These are phyloP conservation scores for Cryptococcus deneoformans DNA, from an alignment of 1,284 basidiomycete genomes.

Conservation along the genomic window DNA sequence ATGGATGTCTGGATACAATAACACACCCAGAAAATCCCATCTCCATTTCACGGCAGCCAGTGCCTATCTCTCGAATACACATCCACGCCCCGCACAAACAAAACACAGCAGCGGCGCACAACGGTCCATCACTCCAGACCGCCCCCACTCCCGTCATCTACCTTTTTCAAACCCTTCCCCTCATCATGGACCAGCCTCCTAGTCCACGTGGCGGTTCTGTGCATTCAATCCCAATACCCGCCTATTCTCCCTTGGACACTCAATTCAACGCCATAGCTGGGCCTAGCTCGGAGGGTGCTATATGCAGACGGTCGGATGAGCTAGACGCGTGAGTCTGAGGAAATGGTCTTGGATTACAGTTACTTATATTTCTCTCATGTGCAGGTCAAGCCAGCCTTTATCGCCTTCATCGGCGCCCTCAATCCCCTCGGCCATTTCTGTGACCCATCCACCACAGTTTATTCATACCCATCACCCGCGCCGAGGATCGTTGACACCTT, in stretches of 20 bases:
- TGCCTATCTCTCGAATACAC: background rate
- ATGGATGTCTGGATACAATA: no score
- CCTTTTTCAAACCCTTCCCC: no score
- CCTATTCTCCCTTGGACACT: constrained; percentile 2
- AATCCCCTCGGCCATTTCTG: constrained; percentile 37
- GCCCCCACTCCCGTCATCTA: no score
- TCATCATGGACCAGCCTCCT: no score
- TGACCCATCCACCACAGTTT: constrained; percentile 46
- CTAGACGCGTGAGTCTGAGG: constrained; percentile 14
- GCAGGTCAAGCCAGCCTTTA: constrained; percentile 9
- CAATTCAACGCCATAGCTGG: constrained; percentile 20
- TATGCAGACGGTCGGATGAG: constrained; percentile 8
- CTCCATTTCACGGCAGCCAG: no score
- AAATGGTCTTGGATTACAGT: background rate
- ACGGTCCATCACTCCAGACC: no score
- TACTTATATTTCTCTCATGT: background rate
- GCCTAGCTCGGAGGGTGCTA: constrained; percentile 31
- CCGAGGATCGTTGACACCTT: constrained; percentile 44
- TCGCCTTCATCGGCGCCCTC: constrained; percentile 46
- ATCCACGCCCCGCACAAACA: background rate
- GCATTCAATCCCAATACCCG: constrained; percentile 16
- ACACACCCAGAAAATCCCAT: no score
- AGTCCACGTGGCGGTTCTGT: no score
- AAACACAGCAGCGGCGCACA: no score
- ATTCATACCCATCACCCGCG: constrained; percentile 51